These are phyloP conservation scores for Royoungia palumana DNA, from an alignment of 768 basidiomycete species.

Conservation along the genomic window DNA sequence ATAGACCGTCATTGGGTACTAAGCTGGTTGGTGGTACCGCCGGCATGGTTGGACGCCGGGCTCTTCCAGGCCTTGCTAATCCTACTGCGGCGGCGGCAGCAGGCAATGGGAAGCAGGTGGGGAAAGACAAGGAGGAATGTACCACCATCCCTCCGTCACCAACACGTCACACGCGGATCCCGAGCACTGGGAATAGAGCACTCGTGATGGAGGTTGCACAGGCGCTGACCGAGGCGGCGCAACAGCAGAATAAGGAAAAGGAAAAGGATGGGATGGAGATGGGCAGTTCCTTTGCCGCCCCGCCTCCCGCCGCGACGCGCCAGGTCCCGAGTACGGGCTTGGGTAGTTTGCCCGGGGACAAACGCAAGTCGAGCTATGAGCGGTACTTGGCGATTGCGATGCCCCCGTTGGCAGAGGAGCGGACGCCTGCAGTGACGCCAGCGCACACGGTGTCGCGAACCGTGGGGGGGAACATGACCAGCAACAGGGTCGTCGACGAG, in stretches of 20 bases:
- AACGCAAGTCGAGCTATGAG: conserved; percentile 64
- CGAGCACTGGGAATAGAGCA: conserved; percentile 65
- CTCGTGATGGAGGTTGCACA: conserved; percentile 80
- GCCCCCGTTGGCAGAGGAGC: conserved; percentile 67
- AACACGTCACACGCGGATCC: conserved; percentile 51
- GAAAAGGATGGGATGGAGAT: not conserved
- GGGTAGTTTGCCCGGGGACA: conserved; percentile 40
- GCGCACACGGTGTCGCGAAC: conserved; percentile 48
- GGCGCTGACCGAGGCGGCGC: conserved; percentile 42
- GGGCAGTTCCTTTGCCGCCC: not conserved
- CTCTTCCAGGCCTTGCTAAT: conserved; percentile 41
- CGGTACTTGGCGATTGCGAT: conserved; percentile 59
- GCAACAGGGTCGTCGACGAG: conserved; percentile 7
- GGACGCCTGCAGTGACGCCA: conserved; percentile 55
- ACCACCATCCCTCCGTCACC: conserved; percentile 29
- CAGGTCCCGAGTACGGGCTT: conserved; percentile 14
- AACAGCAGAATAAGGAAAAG: conserved; percentile 8
- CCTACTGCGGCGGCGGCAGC: not conserved
- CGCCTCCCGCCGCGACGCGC: conserved; percentile 2
- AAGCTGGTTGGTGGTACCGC: conserved; percentile 16
- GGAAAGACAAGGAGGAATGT: conserved; percentile 21
- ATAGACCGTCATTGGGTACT: conserved; percentile 3
- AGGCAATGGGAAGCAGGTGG: conserved; percentile 5
- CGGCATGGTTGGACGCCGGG: conserved; percentile 36
- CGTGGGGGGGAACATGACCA: conserved; percentile 4